Percentiles rank a stretch among this genome's conserved stretches.
Evolutionary conservation across 148 eudicot genomes (phyloP).

Genomic region (Fagopyrum homotropicum): DNA sequence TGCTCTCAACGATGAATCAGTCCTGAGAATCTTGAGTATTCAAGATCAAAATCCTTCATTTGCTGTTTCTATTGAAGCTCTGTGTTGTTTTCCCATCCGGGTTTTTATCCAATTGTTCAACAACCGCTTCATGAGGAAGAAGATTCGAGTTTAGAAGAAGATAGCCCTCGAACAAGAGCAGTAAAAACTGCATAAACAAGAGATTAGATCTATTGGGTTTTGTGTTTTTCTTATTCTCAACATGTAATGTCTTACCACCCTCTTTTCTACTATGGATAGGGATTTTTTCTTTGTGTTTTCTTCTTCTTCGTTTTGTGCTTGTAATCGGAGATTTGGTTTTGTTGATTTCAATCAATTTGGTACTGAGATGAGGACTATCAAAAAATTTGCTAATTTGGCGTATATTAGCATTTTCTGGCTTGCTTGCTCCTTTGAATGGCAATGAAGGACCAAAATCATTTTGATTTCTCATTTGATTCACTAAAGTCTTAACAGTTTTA

Average conservation of each 20-base stretch:
- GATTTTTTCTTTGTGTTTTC: not conserved
- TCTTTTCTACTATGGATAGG: not conserved
- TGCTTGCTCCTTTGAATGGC: not conserved
- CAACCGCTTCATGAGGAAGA: not conserved
- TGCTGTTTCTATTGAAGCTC: not conserved
- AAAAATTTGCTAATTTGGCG: not conserved
- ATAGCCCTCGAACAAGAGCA: not conserved
- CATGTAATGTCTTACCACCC: conserved; percentile 4
- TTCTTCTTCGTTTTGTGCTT: conserved; percentile 2
- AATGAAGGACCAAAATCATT: not conserved
- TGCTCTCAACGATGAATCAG: conserved; percentile 3
- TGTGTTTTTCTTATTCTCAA: not conserved
- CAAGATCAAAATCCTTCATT: conserved; percentile 6
- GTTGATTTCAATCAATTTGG: conserved; percentile 11
- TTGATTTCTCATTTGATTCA: conserved; percentile 4
- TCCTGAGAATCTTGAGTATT: not conserved
- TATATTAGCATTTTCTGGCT: not conserved
- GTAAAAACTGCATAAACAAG: not conserved
- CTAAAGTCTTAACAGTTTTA: conserved; percentile 2
- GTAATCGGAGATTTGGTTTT: conserved; percentile 1
- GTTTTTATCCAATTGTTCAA: not conserved
- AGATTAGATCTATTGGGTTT: conserved; percentile 10
- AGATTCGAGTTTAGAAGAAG: not conserved
- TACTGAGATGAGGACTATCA: conserved; percentile 8
- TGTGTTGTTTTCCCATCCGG: not conserved